Evolutionary conservation across 306 rosid genomes (phyloP), one percentile per base, ranked within the genome.

Genomic region (Clitoria ternatea): DNA sequence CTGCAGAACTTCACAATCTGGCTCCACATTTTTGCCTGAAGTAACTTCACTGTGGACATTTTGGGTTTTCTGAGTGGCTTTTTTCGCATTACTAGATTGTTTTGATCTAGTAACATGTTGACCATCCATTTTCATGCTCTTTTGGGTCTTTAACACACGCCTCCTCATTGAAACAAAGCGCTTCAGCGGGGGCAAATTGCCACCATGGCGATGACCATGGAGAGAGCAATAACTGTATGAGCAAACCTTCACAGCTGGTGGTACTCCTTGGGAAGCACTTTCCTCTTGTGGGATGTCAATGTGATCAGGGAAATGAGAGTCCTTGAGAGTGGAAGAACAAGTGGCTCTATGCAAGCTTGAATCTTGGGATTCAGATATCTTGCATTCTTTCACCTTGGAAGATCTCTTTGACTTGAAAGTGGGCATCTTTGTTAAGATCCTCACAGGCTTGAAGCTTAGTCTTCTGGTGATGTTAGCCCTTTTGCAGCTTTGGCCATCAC

Each of bases 171-270:
- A 94, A 54, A 89, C 74, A 26, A 91, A 83, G 35, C 87, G 89
- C 83, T 83, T 85, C 75, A 91, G 70, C 0, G 96, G 87, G 75
- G 92, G 92, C 48, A 61, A 42, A 73, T 54, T 74, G 35, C 57
- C 68, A 4, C 57, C 68, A 4, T 76, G 92, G 54, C 66, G 89
- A 78, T 85, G 95, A 5, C 97, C 92, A 50, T 94, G 99, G 61
- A 94, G 97, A 17, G 97, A 94, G 78, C 97, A 94, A 20, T 89
- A 91, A 45, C 81, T 74, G 61, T 86, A 94, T 4, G 87, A 79
- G 79, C 99, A 94, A 73, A 87, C 83, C 79, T 80, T 89, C 45
- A 13, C 27, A 7, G 54, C 49, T 11, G 78, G 56, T 52, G 78
- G 57, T 48, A 26, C 53, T 36, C 60, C 83, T 65, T 81, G 86